These are phyloP conservation scores for Podaxis sp. DNA, from an alignment of 768 basidiomycete species.

Conservation along the genomic window DNA sequence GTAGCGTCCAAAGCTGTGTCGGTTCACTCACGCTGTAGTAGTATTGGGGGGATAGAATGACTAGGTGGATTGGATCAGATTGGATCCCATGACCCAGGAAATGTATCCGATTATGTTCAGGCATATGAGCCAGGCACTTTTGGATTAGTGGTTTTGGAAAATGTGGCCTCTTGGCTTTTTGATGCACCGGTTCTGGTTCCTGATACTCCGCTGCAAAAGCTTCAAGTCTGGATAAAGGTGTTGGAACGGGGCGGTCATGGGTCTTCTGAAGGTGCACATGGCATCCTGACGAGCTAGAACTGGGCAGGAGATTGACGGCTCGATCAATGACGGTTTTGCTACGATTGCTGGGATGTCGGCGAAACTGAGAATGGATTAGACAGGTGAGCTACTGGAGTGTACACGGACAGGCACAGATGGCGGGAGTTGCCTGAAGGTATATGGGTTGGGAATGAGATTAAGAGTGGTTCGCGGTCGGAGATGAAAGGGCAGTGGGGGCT, in stretches of 20 bases:
- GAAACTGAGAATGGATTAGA: not conserved
- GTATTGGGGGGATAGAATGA: not conserved
- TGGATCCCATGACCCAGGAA: not conserved
- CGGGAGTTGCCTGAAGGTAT: not conserved
- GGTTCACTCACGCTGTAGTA: not conserved
- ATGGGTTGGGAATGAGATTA: not conserved
- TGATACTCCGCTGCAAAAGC: not conserved
- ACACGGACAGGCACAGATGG: not conserved
- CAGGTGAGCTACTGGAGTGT: not conserved
- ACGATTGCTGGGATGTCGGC: not conserved
- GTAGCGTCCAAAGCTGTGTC: not conserved
- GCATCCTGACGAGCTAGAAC: not conserved
- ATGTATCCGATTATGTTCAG: not conserved
- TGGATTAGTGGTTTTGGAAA: not conserved
- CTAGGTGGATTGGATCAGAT: not conserved
- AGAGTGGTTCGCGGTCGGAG: not conserved
- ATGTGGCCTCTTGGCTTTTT: not conserved
- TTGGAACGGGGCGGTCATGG: not conserved
- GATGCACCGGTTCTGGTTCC: not conserved
- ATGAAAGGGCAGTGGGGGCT: not conserved
- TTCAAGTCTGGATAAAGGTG: not conserved
- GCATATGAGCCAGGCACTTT: not conserved
- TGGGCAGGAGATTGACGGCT: not conserved
- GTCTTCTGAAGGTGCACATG: not conserved
- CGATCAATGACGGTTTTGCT: not conserved